These are phyloP conservation scores for Lizonia empirigonia DNA, from an alignment of 2,329 filamentous ascomycete species.

Conservation along the genomic window DNA sequence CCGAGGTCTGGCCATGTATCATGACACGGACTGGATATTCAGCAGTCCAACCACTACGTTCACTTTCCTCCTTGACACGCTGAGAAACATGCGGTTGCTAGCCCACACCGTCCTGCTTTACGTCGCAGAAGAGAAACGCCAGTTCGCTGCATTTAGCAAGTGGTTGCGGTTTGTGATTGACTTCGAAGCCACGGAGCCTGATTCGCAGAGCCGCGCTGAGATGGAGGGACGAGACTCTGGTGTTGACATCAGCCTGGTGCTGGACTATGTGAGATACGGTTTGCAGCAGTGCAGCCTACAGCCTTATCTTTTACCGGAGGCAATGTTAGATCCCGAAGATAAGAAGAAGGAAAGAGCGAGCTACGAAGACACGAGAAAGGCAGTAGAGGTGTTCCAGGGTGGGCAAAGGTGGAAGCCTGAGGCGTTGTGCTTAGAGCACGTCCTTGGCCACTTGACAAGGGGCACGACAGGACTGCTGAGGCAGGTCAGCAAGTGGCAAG, in stretches of 20 bases:
- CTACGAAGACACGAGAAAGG: conserved; percentile 44
- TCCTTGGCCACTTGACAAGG: conserved; percentile 40
- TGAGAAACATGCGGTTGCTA: conserved; percentile 76
- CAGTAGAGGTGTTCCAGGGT: conserved; percentile 46
- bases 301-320: conserved; percentile 59
- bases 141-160: conserved; percentile 77
- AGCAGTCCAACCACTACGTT: conserved; percentile 56
- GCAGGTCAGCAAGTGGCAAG: conserved; percentile 53
- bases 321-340: conserved; percentile 32
- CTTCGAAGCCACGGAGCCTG: conserved; percentile 68
- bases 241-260: conserved; percentile 72
- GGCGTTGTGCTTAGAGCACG: conserved; percentile 50
- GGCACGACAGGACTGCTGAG: conserved; percentile 42
- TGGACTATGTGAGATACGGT: conserved; percentile 77
- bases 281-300: conserved; percentile 70
- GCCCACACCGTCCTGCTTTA: conserved; percentile 74
- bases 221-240: conserved; percentile 76
- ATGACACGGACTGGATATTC: conserved; percentile 67
- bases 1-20: conserved; percentile 80
- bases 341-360: conserved; percentile 11
- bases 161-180: conserved; percentile 89
- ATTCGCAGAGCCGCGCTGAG: conserved; percentile 67
- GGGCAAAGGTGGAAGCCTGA: conserved; percentile 52
- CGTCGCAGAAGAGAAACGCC: conserved; percentile 75
- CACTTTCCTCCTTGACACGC: conserved; percentile 63